A percentile compares a stretch with the other conserved stretches of the same genome.
Conservation (phyloP, 2,329 filamentous ascomycete genomes). For the Rutstroemia sp. region DNA sequence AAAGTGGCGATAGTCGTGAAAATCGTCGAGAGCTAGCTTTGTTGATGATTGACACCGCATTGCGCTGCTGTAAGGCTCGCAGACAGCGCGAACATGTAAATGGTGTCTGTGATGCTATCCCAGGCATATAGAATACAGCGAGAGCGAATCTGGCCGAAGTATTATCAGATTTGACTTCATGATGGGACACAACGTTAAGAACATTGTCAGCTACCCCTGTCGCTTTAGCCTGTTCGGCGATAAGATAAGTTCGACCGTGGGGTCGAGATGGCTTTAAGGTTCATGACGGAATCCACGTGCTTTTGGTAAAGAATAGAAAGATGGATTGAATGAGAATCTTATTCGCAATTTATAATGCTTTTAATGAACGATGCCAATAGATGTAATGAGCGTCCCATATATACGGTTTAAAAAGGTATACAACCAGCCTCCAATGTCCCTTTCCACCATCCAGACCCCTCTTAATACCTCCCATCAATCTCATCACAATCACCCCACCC, state of each 20-base stretch:
- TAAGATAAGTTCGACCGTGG: neutral
- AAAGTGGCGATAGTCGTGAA: conserved; percentile 22
- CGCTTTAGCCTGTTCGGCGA: neutral
- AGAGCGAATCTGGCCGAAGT: neutral
- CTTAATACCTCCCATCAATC: no score
- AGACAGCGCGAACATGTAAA: conserved; percentile 24
- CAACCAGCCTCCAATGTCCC: no score
- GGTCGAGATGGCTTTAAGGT: no score
- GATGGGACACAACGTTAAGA: neutral
- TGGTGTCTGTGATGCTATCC: conserved; percentile 14
- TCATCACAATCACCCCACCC: neutral
- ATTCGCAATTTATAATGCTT: no score
- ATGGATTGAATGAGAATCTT: no score
- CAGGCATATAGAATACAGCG: conserved; percentile 23
- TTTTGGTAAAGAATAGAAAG: no score
- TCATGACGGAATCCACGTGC: no score
- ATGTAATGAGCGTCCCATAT: no score
- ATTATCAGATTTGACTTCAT: neutral
- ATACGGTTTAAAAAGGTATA: no score
- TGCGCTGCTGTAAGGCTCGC: conserved; percentile 17
- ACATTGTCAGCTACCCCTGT: neutral
- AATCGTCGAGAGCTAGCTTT: conserved; percentile 11
- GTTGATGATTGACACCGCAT: conserved; percentile 17
- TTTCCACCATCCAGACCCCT: no score
- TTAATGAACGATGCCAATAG: no score